phyloP scores from a whole-genome alignment of 192 early-diverging fungal genomes.

The Podochytrium sp. region DNA sequence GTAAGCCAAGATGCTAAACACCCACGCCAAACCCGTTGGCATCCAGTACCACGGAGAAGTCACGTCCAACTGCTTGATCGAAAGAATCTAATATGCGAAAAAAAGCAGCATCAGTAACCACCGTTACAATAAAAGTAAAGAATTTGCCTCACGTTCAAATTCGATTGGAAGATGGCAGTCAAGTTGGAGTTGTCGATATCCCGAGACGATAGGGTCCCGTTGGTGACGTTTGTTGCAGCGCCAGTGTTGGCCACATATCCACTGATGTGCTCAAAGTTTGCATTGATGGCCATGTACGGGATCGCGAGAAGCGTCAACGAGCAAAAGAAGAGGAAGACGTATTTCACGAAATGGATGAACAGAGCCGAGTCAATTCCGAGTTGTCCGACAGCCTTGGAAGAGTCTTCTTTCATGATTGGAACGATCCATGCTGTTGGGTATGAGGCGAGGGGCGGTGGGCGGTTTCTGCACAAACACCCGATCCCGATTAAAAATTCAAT shows the following conservation, averaged over 20 bases:
- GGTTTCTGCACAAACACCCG: slow-evolving; percentile 36
- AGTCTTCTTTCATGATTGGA: slow-evolving; percentile 36
- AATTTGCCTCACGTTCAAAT: no score
- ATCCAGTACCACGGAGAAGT: slow-evolving; percentile 40
- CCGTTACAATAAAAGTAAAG: no score
- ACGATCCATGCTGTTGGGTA: slow-evolving; percentile 42
- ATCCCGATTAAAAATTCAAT: not conserved
- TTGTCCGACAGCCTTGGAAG: slow-evolving; percentile 32
- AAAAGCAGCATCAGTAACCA: no score
- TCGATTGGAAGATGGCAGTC: slow-evolving; percentile 33
- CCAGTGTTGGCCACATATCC: slow-evolving; percentile 15
- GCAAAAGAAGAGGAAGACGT: slow-evolving; percentile 37
- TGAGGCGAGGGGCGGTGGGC: slow-evolving; percentile 32
- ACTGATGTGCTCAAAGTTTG: slow-evolving; percentile 29
- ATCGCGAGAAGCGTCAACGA: slow-evolving; percentile 27
- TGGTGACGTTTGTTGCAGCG: not conserved
- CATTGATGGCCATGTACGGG: slow-evolving; percentile 30
- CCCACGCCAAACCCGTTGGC: slow-evolving; percentile 37
- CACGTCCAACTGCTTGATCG: slow-evolving; percentile 34
- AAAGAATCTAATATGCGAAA: no score
- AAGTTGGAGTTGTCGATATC: slow-evolving; percentile 32
- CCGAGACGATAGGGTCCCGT: not conserved
- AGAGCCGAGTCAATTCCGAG: slow-evolving; percentile 57
- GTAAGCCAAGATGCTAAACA: slow-evolving; percentile 38
- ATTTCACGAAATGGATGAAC: slow-evolving; percentile 49